Evolutionary conservation across 106 monocot genomes (phyloP).

Genomic region (Amphibolis antarctica): DNA sequence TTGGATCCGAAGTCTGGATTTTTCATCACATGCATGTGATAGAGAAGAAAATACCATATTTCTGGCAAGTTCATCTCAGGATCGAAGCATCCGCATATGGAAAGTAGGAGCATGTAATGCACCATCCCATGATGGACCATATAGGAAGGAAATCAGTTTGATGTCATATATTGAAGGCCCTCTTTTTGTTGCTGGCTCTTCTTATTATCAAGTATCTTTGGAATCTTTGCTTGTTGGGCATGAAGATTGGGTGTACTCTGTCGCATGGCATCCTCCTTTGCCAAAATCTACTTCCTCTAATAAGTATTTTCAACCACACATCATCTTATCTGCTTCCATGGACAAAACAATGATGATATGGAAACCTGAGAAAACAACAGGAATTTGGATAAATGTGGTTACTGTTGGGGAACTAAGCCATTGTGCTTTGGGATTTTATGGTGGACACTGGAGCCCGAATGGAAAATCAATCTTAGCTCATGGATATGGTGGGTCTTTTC

Average conservation of each 20-base stretch:
- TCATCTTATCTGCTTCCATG: constrained; percentile 95
- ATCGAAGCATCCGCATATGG: constrained; percentile 95
- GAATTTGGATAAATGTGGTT: constrained; percentile 89
- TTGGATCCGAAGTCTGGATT: constrained; percentile 95
- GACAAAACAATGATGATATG: constrained; percentile 99
- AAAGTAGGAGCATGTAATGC: constrained; percentile 41
- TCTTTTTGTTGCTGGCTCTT: constrained; percentile 35
- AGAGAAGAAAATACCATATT: constrained; percentile 38
- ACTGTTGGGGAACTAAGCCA: constrained; percentile 94
- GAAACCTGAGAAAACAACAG: constrained; percentile 87
- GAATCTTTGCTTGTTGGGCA: constrained; percentile 94
- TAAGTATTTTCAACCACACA: constrained; percentile 52
- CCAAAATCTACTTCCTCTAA: constrained; percentile 5
- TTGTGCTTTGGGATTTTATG: constrained; percentile 91
- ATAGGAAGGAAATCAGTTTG: constrained; percentile 40
- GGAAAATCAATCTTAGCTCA: constrained; percentile 81
- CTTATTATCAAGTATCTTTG: constrained; percentile 58
- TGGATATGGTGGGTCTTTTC: constrained; percentile 95
- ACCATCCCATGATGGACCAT: constrained; percentile 15
- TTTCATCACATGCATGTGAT: constrained; percentile 55
- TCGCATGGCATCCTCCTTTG: constrained; percentile 78
- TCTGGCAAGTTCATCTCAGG: constrained; percentile 93
- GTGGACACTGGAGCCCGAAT: constrained; percentile 81
- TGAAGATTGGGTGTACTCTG: constrained; percentile 99
- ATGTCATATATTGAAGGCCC: constrained; percentile 92